A percentile compares a stretch with the other conserved stretches of the same genome.
Evolutionary conservation across 345 rosid species (phyloP).

Genomic region (Capsella bursapastoris): DNA sequence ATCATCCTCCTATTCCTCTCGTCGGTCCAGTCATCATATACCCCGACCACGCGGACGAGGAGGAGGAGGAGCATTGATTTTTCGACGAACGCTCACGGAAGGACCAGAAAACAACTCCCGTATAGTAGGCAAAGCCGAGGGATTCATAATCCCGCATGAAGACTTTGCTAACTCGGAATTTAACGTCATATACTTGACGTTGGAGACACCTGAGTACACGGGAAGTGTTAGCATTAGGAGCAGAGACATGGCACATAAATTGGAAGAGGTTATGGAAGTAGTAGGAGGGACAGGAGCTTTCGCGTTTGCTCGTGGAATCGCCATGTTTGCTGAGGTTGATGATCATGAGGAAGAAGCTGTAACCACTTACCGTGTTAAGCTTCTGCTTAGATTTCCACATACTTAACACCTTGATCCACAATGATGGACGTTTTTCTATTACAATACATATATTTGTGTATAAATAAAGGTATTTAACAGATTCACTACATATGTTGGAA

Average conservation of each 20-base stretch:
- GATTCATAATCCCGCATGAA: conserved; percentile 70
- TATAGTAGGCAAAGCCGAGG: conserved; percentile 73
- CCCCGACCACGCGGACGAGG: neutral
- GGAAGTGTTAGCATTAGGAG: conserved; percentile 76
- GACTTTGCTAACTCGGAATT: conserved; percentile 67
- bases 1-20: conserved; percentile 33
- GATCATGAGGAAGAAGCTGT: conserved; percentile 28
- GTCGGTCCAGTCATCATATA: conserved; percentile 32
- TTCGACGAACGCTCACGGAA: conserved; percentile 64
- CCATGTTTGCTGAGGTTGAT: conserved; percentile 53
- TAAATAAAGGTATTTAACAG: neutral
- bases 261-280: conserved; percentile 58
- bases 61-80: conserved; percentile 59
- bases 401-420: conserved; percentile 55
- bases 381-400: conserved; percentile 68
- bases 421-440: conserved; percentile 41
- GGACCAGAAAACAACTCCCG: conserved; percentile 77
- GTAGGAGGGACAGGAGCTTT: conserved; percentile 87
- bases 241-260: conserved; percentile 46
- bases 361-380: conserved; percentile 71
- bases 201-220: conserved; percentile 55
- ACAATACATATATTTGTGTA: neutral
- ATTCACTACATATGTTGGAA: neutral
- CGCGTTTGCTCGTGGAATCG: conserved; percentile 79
- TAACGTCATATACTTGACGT: conserved; percentile 70